Evolutionary conservation across 495 filamentous ascomycete species (phyloP), one percentile per base, ranked within the genome.

Genomic region (Hypoxylon crocopeplum): DNA sequence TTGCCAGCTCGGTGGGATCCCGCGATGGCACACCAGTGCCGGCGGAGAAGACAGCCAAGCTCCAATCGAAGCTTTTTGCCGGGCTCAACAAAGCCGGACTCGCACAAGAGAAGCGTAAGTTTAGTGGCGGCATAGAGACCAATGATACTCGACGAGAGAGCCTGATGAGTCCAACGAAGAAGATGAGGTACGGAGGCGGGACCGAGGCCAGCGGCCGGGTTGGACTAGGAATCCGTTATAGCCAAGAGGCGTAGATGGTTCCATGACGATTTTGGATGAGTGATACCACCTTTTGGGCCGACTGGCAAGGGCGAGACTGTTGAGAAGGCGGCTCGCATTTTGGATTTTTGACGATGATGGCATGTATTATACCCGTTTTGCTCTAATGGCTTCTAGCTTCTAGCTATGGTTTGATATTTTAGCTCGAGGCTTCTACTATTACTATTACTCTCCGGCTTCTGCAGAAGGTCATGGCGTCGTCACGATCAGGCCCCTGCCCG

Each of bases 1-100:
- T 79, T 0, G 75, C 72, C 8, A 72, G 71, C 56, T 76, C 76
- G 5, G 70, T 72, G 1, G 73, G 62, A 6, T 80, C 77, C 7
- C 69, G 76, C 15, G 75, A 77, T 34, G 73, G 56, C 49, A 75
- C 77, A 3, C 75, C 77, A 1, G 69, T 65, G 7, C 73, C 75
- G 16, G 69, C 72, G 4, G 77, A 79, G 32, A 77, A 77, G 54
- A 70, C 65, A n/a, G 72, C 73, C 1, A 75, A 76, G 38, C 76
- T 85, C 7, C 88, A 90, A 60, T 82, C 82, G 12, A 90, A 87
- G 69, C 68, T 91, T n/a, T 88, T 87, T 67, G 85, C 85, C 0
- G 82, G 84, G 13, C 74, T 89, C 34, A 83, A 80, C 56, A 89
- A 89, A 71, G 70, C 78, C n/a, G 71, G 73, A 19, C 51, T 72